Conservation (phyloP, 1,139 yeast genomes). For the Blastobotrys persicus region DNA sequence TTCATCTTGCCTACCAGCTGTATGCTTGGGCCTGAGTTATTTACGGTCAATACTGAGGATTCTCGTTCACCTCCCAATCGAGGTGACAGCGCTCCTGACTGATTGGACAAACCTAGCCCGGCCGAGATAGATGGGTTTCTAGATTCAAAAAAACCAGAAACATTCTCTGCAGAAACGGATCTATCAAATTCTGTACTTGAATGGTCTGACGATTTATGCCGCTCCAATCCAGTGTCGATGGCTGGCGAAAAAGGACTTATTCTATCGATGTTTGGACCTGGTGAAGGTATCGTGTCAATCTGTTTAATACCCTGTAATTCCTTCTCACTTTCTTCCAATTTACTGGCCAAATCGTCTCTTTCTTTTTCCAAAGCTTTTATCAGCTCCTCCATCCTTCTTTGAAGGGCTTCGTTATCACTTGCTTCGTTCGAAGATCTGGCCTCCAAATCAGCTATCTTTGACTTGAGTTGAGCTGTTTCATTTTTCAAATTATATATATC, state of each 20-base stretch:
- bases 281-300: background rate
- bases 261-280: background rate
- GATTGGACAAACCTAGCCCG: background rate
- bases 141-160: conserved; percentile 1
- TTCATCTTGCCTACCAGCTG: conserved; percentile 73
- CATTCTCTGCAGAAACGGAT: background rate
- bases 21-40: conserved; percentile 11
- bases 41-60: conserved; percentile 3
- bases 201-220: background rate
- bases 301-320: background rate
- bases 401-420: conserved; percentile 16
- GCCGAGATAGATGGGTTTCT: conserved; percentile 3
- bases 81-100: background rate
- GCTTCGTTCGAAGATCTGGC: conserved; percentile 10
- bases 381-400: conserved; percentile 14
- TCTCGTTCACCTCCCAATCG: conserved; percentile 2
- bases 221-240: background rate
- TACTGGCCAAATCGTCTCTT: conserved; percentile 4
- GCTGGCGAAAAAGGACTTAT: background rate
- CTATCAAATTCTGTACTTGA: background rate
- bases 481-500: background rate
- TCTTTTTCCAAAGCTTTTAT: conserved; percentile 17
- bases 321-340: conserved; percentile 5
- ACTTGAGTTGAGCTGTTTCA: background rate
- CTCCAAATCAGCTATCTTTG: conserved; percentile 11